These are phyloP conservation scores for Kregervanrija fluxuum DNA, from an alignment of 805 yeast species.

Conservation along the genomic window DNA sequence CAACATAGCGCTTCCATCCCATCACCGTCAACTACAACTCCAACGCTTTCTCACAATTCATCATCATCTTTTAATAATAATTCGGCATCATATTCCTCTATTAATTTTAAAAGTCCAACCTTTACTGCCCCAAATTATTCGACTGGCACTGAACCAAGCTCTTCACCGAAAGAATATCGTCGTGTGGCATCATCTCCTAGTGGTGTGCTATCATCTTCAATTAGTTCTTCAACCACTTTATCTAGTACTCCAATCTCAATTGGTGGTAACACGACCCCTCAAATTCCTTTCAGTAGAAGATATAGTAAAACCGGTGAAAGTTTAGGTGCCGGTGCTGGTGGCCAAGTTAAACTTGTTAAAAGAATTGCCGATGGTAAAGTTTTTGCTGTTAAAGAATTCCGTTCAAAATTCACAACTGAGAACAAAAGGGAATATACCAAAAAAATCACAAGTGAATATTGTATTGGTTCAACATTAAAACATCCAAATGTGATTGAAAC, in stretches of 20 bases:
- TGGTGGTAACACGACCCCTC: conserved; percentile 35
- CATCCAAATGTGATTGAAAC: conserved; percentile 90
- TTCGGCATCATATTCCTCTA: conserved; percentile 4
- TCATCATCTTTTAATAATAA: not conserved
- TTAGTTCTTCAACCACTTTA: conserved; percentile 6
- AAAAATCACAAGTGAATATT: conserved; percentile 89
- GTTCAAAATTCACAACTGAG: conserved; percentile 69
- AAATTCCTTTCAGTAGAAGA: conserved; percentile 62
- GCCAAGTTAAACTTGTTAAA: conserved; percentile 70
- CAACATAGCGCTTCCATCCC: conserved; percentile 13
- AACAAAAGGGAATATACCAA: conserved; percentile 80
- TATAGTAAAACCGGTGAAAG: conserved; percentile 80
- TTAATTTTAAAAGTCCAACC: conserved; percentile 6
- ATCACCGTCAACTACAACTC: conserved; percentile 8
- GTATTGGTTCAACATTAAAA: conserved; percentile 84
- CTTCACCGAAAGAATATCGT: conserved; percentile 8
- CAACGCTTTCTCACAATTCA: conserved; percentile 12
- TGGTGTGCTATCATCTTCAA: conserved; percentile 9
- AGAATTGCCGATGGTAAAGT: conserved; percentile 59
- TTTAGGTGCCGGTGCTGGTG: conserved; percentile 95
- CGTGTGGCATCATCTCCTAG: conserved; percentile 9
- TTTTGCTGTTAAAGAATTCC: conserved; percentile 90
- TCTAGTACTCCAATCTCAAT: conserved; percentile 19
- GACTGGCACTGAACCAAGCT: conserved; percentile 1
- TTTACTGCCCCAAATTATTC: conserved; percentile 9